phyloP scores from a whole-genome alignment of 768 basidiomycete species.

The Kondoa malvinella region DNA sequence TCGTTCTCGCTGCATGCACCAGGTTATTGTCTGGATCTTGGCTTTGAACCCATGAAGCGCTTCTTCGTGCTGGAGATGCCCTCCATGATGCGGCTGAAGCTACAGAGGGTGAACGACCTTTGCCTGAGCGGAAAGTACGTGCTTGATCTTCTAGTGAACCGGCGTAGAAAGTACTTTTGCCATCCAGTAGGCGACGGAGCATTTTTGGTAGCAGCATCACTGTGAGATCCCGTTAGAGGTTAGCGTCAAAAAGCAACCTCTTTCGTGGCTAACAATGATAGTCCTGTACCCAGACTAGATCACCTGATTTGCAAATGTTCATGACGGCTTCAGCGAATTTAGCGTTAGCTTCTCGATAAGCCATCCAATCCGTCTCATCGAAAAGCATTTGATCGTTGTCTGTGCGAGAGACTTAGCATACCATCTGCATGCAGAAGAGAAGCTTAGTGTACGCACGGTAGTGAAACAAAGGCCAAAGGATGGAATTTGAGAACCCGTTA shows the following conservation, averaged over 20 bases:
- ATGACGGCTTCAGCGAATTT: conserved; percentile 80
- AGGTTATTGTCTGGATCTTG: background rate
- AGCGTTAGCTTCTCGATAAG: conserved; percentile 91
- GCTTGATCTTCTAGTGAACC: conserved; percentile 3
- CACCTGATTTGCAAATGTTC: conserved; percentile 57
- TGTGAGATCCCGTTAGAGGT: background rate
- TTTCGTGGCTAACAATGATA: conserved; percentile 12
- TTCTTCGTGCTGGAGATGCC: background rate
- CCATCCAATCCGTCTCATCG: conserved; percentile 94
- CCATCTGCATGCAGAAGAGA: background rate
- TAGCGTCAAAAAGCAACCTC: background rate
- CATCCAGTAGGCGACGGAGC: conserved; percentile 15
- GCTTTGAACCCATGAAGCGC: background rate
- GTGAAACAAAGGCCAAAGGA: conserved; percentile 98
- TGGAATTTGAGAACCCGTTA: conserved; percentile 97
- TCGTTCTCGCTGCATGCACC: background rate
- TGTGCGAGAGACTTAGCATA: conserved; percentile 7
- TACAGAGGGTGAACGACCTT: conserved; percentile 4
- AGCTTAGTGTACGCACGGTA: conserved; percentile 37
- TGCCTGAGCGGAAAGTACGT: conserved; percentile 1
- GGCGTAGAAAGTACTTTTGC: background rate
- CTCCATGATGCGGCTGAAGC: conserved; percentile 2
- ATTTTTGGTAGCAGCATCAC: conserved; percentile 21
- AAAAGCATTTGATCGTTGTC: conserved; percentile 99
- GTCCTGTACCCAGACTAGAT: conserved; percentile 94